These are phyloP conservation scores for Clarkia xantiana DNA, from an alignment of 345 rosid genomes.

Conservation along the genomic window DNA sequence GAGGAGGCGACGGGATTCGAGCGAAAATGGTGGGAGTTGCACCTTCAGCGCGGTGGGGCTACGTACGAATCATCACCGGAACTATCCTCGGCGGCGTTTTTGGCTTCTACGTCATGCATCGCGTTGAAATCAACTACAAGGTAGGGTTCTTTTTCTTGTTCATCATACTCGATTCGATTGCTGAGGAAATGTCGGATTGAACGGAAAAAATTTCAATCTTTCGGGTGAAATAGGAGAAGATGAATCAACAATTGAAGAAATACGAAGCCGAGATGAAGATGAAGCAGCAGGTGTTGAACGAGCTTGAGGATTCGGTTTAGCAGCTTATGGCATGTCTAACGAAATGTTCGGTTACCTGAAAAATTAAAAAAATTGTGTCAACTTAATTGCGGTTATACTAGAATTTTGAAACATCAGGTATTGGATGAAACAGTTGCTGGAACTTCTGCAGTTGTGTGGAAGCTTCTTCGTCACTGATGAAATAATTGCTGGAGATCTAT, in stretches of 20 bases:
- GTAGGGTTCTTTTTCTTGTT: constrained; percentile 11
- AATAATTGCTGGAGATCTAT: too few species aligned
- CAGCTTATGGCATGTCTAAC: neutral
- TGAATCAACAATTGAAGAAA: constrained; percentile 56
- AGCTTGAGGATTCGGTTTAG: constrained; percentile 34
- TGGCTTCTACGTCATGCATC: constrained; percentile 86
- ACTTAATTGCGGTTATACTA: too few species aligned
- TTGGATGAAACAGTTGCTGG: too few species aligned
- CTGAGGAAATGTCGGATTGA: constrained; percentile 6
- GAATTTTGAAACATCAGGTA: too few species aligned
- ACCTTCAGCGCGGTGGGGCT: constrained; percentile 46
- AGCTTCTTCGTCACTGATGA: too few species aligned
- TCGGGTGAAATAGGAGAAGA: constrained; percentile 36
- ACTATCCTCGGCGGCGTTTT: constrained; percentile 62
- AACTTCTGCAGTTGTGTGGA: too few species aligned
- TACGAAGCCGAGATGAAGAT: constrained; percentile 51
- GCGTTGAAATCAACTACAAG: constrained; percentile 63
- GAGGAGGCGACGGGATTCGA: too few species aligned
- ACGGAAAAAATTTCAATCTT: neutral
- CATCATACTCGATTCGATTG: neutral
- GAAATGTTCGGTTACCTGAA: too few species aligned
- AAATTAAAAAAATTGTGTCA: too few species aligned
- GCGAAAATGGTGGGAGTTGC: constrained; percentile 16
- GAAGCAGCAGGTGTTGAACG: constrained; percentile 18
- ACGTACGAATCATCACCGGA: constrained; percentile 60